A percentile compares a stretch with the other conserved stretches of the same genome.
Conservation (phyloP, 345 rosid genomes). For the Hibiscus tridactylites region DNA sequence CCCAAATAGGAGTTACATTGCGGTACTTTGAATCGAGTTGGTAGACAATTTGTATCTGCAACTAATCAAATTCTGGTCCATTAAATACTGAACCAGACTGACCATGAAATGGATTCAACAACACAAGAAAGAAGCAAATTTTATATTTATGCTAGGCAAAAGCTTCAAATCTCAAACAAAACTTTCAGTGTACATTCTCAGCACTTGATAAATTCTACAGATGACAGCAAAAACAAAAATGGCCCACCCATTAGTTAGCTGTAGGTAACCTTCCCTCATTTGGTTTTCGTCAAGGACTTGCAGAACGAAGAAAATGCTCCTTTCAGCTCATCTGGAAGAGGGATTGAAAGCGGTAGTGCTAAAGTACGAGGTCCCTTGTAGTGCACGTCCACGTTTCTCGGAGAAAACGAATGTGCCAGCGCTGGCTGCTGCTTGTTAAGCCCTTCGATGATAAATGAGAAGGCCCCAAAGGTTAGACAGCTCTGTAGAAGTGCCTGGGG, state of each 20-base stretch:
- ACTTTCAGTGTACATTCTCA: not conserved
- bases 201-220: not conserved
- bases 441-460: slow-evolving; percentile 69
- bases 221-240: not conserved
- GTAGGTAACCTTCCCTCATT: slow-evolving; percentile 22
- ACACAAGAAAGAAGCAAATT: not conserved
- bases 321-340: slow-evolving; percentile 61
- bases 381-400: slow-evolving; percentile 17
- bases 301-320: slow-evolving; percentile 65
- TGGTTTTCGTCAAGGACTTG: slow-evolving; percentile 41
- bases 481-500: slow-evolving; percentile 24
- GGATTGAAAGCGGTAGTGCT: slow-evolving; percentile 51
- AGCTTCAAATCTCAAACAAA: not conserved
- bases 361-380: slow-evolving; percentile 21
- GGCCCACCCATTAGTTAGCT: not conserved
- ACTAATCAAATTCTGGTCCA: no score
- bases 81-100: no score
- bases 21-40: no score
- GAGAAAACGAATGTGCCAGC: slow-evolving; percentile 48
- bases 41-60: no score
- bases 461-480: slow-evolving; percentile 81
- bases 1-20: no score
- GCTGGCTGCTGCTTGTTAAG: slow-evolving; percentile 80
- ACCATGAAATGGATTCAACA: no score
- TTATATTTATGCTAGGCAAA: not conserved